Evolutionary conservation across 106 monocot species (phyloP).

Genomic region (Dendrobium catenatum): DNA sequence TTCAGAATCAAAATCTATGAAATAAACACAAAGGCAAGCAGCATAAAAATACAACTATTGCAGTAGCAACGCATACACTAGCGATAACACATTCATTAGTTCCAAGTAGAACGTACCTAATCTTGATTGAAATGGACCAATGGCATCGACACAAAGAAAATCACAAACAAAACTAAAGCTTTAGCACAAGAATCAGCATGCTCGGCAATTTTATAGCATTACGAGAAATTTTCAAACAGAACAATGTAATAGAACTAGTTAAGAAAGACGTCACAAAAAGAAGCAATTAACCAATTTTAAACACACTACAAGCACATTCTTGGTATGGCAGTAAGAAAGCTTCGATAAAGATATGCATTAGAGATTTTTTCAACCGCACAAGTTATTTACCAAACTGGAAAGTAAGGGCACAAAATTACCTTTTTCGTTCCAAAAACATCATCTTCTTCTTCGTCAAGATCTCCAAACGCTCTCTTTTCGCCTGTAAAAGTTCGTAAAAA

Average conservation of each 20-base stretch:
- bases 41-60: neutral
- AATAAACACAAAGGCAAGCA: neutral
- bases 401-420: slow-evolving; percentile 3
- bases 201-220: neutral
- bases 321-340: neutral
- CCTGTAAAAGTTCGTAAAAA: slow-evolving; percentile 3
- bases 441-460: slow-evolving; percentile 25
- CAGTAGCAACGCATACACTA: neutral
- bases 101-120: neutral
- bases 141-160: neutral
- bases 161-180: neutral
- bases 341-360: neutral
- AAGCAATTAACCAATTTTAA: neutral
- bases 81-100: neutral
- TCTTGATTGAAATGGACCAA: neutral
- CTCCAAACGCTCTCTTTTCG: slow-evolving; percentile 20
- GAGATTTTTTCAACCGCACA: neutral
- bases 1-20: neutral
- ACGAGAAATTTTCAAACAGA: neutral
- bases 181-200: neutral
- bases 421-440: slow-evolving; percentile 23
- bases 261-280: neutral
- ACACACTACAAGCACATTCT: neutral
- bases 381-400: neutral
- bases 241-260: neutral